Conservation (phyloP, 2,329 filamentous ascomycete species). For the Cercospora brassicicola region DNA sequence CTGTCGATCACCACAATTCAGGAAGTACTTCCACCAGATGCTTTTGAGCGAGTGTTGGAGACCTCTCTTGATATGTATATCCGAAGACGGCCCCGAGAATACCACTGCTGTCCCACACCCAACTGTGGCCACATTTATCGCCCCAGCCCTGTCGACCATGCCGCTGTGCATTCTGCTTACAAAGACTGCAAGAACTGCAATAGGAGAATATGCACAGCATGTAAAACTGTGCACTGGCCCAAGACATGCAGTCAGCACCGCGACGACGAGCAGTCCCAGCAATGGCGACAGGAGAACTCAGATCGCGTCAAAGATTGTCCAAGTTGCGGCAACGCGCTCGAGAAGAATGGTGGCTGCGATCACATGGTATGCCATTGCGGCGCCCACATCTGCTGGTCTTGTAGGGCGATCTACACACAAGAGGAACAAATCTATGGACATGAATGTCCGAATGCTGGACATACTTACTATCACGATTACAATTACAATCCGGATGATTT, state of each 20-base stretch:
- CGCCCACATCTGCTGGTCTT: conserved; percentile 3
- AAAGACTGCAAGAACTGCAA: conserved; percentile 5
- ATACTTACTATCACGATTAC: not conserved
- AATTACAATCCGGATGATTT: not conserved
- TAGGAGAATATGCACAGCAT: not conserved
- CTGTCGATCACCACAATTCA: not conserved
- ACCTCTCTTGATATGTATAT: not conserved
- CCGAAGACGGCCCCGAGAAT: not conserved
- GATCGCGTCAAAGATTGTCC: conserved; percentile 1
- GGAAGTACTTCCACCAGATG: not conserved
- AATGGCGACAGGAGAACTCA: not conserved
- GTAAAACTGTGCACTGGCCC: not conserved
- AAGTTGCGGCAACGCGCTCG: not conserved
- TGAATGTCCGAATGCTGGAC: not conserved
- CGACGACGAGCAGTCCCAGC: not conserved
- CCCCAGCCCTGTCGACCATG: not conserved
- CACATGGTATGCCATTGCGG: conserved; percentile 1
- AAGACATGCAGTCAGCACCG: not conserved
- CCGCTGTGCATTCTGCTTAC: not conserved
- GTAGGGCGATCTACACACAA: not conserved
- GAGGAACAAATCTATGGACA: not conserved
- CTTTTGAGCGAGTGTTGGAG: not conserved
- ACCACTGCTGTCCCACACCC: conserved; percentile 3
- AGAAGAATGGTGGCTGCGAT: conserved; percentile 4
- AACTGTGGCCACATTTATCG: conserved; percentile 3